These are phyloP conservation scores for Pueraria montana DNA, from an alignment of 306 rosid genomes.

Conservation along the genomic window DNA sequence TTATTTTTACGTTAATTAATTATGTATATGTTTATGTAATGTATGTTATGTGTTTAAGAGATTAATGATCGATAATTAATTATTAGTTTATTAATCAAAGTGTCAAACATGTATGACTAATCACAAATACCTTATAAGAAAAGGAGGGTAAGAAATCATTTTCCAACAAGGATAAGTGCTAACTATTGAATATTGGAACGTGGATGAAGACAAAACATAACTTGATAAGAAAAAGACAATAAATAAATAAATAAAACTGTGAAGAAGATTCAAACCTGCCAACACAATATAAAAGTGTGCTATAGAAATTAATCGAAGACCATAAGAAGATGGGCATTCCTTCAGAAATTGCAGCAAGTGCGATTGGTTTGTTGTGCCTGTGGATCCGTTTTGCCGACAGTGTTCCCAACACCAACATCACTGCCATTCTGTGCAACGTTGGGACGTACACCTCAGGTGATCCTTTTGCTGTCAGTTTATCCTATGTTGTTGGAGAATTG, in stretches of 20 bases:
- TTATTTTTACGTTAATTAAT: background rate
- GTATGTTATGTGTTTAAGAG: background rate
- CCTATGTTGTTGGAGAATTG: constrained; percentile 62
- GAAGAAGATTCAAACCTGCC: constrained; percentile 8
- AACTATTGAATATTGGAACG: background rate
- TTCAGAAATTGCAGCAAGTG: constrained; percentile 45
- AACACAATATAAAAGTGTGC: background rate
- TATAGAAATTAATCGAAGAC: background rate
- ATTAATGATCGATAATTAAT: background rate
- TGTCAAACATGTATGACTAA: background rate
- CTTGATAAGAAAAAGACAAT: background rate
- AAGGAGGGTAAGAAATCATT: background rate
- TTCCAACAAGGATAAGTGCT: background rate
- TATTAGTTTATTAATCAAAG: background rate
- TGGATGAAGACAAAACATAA: background rate
- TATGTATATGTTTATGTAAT: too few relatives aligned
- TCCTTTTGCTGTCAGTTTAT: constrained; percentile 63
- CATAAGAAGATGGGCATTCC: constrained; percentile 47
- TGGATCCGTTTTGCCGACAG: constrained; percentile 40
- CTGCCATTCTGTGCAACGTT: constrained; percentile 62
- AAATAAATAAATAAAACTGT: background rate
- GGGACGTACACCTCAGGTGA: constrained; percentile 63
- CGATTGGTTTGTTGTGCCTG: constrained; percentile 38
- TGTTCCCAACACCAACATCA: constrained; percentile 58
- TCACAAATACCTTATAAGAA: background rate